Evolutionary conservation across 1,139 yeast species (phyloP).

Genomic region (Dujonia santamariae): DNA sequence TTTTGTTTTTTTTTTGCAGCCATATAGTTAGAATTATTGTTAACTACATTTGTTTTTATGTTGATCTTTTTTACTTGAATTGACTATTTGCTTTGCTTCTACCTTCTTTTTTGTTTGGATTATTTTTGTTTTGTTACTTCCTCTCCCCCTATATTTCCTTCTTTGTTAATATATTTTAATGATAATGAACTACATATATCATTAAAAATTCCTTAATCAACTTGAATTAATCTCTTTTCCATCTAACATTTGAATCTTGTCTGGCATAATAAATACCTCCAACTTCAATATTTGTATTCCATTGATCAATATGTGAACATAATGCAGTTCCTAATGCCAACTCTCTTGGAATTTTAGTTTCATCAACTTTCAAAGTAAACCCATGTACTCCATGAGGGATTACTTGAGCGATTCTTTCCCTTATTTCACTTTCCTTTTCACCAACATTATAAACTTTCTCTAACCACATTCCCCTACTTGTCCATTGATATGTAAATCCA

Average conservation of each 20-base stretch:
- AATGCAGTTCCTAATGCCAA: constrained; percentile 58
- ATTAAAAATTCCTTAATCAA: constrained; percentile 4
- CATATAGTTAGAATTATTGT: too few relatives aligned
- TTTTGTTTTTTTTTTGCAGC: too few relatives aligned
- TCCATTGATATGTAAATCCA: constrained; percentile 64
- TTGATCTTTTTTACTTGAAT: too few relatives aligned
- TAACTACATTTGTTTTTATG: too few relatives aligned
- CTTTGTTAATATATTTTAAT: background rate
- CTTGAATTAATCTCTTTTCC: constrained; percentile 62
- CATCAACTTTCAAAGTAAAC: constrained; percentile 53
- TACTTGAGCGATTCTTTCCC: constrained; percentile 58
- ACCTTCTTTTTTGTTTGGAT: background rate
- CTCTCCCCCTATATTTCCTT: background rate
- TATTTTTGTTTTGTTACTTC: background rate
- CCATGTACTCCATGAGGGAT: constrained; percentile 47
- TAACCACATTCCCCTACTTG: constrained; percentile 53
- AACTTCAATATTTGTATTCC: constrained; percentile 58
- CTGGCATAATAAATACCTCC: constrained; percentile 62
- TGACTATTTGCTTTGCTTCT: background rate
- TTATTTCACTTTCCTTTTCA: constrained; percentile 58
- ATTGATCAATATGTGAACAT: constrained; percentile 60
- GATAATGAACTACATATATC: background rate
- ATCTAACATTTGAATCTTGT: constrained; percentile 49
- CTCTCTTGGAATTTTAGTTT: constrained; percentile 49
- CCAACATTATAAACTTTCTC: constrained; percentile 57